Percentiles rank a stretch among this genome's conserved stretches.
phyloP scores from a whole-genome alignment of 176 grass and related monocot species.

The Coix lacrymajobi region DNA sequence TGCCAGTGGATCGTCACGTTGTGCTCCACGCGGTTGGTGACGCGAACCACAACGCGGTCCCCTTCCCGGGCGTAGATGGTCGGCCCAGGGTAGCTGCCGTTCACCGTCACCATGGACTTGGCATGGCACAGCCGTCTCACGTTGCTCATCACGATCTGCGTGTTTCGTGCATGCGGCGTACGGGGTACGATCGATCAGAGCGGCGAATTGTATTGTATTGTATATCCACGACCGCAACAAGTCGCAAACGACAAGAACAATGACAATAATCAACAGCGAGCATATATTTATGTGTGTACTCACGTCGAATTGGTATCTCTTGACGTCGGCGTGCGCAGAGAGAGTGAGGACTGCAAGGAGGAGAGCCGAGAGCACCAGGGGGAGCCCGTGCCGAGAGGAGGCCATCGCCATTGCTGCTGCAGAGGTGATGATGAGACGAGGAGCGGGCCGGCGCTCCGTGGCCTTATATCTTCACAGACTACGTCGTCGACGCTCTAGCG shows the following conservation, averaged over 20 bases:
- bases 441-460: not conserved
- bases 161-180: too few species aligned
- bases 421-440: not conserved
- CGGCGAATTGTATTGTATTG: too few species aligned
- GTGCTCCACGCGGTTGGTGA: slow-evolving; percentile 39
- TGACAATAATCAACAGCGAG: not conserved
- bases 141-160: slow-evolving; percentile 51
- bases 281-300: not conserved
- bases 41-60: slow-evolving; percentile 48
- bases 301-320: slow-evolving; percentile 69
- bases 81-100: slow-evolving; percentile 50
- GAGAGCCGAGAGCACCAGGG: slow-evolving; percentile 1
- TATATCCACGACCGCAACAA: too few species aligned
- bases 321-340: slow-evolving; percentile 32
- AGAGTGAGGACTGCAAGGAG: slow-evolving; percentile 16
- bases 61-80: slow-evolving; percentile 63
- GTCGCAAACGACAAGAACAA: not conserved
- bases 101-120: slow-evolving; percentile 52
- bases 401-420: not conserved
- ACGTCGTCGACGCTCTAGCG: not conserved
- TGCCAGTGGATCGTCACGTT: slow-evolving; percentile 76
- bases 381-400: not conserved
- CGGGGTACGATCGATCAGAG: too few species aligned
- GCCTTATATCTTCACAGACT: slow-evolving; percentile 1
- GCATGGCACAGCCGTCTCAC: slow-evolving; percentile 59